phyloP scores from a whole-genome alignment of 805 yeast genomes.

The Pachysolen tannophilus region DNA sequence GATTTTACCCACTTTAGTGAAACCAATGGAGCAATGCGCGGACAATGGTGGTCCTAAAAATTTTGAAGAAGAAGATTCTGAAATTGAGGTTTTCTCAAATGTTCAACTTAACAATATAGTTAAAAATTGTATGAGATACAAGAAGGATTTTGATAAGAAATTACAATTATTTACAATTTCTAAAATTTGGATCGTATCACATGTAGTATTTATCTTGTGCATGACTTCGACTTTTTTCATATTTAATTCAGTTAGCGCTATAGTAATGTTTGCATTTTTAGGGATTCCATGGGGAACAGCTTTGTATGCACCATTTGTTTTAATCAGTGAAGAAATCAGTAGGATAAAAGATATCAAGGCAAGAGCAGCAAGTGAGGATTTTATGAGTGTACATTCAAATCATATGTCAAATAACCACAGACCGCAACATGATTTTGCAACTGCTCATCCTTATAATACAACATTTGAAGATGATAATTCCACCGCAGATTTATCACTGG shows the following conservation, averaged over 20 bases:
- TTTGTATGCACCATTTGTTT: constrained; percentile 59
- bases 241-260: constrained; percentile 31
- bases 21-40: constrained; percentile 17
- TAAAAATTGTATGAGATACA: constrained; percentile 1
- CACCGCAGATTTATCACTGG: neutral
- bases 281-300: constrained; percentile 64
- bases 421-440: neutral
- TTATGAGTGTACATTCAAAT: constrained; percentile 2
- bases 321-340: constrained; percentile 50
- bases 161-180: constrained; percentile 22
- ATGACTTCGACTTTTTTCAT: constrained; percentile 41
- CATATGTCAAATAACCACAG: neutral
- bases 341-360: constrained; percentile 41
- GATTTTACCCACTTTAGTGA: constrained; percentile 34
- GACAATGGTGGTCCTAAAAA: no score
- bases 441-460: no score
- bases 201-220: constrained; percentile 38
- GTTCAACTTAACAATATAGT: constrained; percentile 3
- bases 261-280: constrained; percentile 39
- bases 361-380: constrained; percentile 13
- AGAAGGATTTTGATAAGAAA: constrained; percentile 7
- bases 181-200: constrained; percentile 43
- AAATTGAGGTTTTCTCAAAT: constrained; percentile 1
- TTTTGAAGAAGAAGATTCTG: neutral
- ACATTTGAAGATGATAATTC: neutral